phyloP scores from a whole-genome alignment of 2,329 filamentous ascomycete species.

The Kalmusia sp. region DNA sequence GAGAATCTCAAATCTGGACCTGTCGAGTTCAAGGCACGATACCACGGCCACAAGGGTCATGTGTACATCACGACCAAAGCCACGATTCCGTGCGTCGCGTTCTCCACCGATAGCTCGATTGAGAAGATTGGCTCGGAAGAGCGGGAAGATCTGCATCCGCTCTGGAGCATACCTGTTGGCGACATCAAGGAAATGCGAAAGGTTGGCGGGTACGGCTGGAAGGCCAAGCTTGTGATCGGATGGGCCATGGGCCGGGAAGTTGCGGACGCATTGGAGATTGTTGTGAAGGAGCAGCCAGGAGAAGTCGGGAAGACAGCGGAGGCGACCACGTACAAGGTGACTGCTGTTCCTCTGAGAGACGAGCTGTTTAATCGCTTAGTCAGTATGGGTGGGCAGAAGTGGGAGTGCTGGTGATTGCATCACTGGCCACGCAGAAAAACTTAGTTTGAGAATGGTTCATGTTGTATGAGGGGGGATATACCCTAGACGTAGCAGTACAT shows the following conservation, averaged over 20 bases:
- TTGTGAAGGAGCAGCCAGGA: conserved; percentile 52
- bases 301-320: conserved; percentile 12
- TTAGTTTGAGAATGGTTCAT: too few species aligned
- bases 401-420: conserved; percentile 72
- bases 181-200: conserved; percentile 80
- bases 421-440: too few species aligned
- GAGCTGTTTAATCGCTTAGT: conserved; percentile 82
- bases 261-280: conserved; percentile 75
- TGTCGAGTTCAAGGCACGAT: conserved; percentile 77
- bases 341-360: conserved; percentile 74
- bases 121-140: conserved; percentile 56
- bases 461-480: too few species aligned
- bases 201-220: conserved; percentile 83
- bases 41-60: conserved; percentile 73
- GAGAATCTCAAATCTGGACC: conserved; percentile 66
- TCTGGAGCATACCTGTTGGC: conserved; percentile 73
- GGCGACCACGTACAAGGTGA: conserved; percentile 68
- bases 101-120: conserved; percentile 62
- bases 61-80: conserved; percentile 73
- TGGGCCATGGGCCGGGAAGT: conserved; percentile 79
- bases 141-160: conserved; percentile 60
- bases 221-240: conserved; percentile 80
- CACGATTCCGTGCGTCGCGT: conserved; percentile 72
- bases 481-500: not conserved
- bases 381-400: conserved; percentile 81